Percentiles rank a stretch among this genome's conserved stretches.
These are phyloP conservation scores for Pythium pectinolyticum DNA, from an alignment of 352 stramenopile genomes.

Conservation along the genomic window DNA sequence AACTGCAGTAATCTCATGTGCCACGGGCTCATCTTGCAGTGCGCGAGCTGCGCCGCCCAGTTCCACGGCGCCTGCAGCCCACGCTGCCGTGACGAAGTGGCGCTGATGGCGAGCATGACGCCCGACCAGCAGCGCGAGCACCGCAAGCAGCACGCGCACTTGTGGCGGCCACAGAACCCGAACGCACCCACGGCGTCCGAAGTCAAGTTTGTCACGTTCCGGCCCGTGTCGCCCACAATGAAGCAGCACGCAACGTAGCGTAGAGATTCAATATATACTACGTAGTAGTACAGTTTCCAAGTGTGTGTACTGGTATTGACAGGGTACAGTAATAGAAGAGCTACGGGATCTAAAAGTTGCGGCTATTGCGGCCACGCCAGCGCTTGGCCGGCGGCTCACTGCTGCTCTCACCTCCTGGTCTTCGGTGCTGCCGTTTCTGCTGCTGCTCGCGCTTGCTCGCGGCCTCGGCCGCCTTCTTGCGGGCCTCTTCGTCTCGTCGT, in stretches of 20 bases:
- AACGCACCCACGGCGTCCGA: conserved; percentile 30
- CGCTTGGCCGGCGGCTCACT: conserved; percentile 56
- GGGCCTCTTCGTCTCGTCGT: conserved; percentile 52
- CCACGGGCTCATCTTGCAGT: conserved; percentile 56
- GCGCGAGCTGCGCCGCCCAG: conserved; percentile 33
- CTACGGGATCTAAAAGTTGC: conserved; percentile 15
- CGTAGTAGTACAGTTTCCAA: no score
- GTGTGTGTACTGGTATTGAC: background rate
- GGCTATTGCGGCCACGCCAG: conserved; percentile 47
- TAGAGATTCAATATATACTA: background rate
- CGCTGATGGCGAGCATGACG: conserved; percentile 56
- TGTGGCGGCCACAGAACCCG: conserved; percentile 58
- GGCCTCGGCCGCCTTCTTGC: conserved; percentile 44
- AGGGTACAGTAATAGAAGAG: conserved; percentile 5
- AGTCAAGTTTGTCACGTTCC: conserved; percentile 56
- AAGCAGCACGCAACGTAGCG: conserved; percentile 3
- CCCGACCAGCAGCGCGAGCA: conserved; percentile 50
- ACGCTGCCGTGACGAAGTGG: conserved; percentile 51
- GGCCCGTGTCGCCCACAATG: conserved; percentile 34
- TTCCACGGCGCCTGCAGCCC: conserved; percentile 37
- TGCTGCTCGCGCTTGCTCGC: conserved; percentile 31
- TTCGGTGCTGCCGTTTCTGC: conserved; percentile 28
- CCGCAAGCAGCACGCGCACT: conserved; percentile 51
- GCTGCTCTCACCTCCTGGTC: conserved; percentile 14
- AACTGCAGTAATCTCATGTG: conserved; percentile 72